phyloP scores from a whole-genome alignment of 192 early-diverging fungal genomes.

The Coemansia sp. region DNA sequence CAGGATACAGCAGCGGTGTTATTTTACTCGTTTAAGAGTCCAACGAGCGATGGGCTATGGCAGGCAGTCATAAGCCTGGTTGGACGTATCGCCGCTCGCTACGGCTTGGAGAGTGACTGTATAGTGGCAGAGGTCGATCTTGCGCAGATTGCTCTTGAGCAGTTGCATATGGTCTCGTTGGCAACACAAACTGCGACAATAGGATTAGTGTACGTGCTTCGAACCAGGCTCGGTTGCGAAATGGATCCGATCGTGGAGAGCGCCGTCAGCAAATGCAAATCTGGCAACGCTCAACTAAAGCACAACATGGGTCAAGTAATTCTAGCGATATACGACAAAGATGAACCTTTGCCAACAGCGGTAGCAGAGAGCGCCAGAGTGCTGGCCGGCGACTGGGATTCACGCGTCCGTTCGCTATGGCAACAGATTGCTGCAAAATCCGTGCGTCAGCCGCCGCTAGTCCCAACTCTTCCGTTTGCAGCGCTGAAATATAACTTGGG shows the following conservation, averaged over 20 bases:
- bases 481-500: neutral
- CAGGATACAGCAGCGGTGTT: constrained; percentile 7
- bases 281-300: constrained; percentile 4
- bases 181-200: constrained; percentile 13
- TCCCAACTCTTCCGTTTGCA: neutral
- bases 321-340: constrained; percentile 1
- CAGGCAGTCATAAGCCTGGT: constrained; percentile 20
- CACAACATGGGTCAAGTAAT: constrained; percentile 16
- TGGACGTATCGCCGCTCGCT: constrained; percentile 9
- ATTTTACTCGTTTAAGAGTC: neutral
- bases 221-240: neutral
- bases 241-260: constrained; percentile 6
- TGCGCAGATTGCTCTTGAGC: constrained; percentile 4
- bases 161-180: neutral
- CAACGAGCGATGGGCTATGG: constrained; percentile 11
- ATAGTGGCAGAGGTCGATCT: neutral
- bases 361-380: neutral
- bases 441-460: neutral
- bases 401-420: constrained; percentile 23
- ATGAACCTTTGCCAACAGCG: neutral
- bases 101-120: neutral
- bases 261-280: constrained; percentile 6
- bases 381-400: constrained; percentile 19
- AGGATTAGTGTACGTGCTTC: constrained; percentile 21
- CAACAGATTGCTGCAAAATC: neutral